phyloP scores from a whole-genome alignment of 768 basidiomycete genomes.

The Psilocybe cubensis region DNA sequence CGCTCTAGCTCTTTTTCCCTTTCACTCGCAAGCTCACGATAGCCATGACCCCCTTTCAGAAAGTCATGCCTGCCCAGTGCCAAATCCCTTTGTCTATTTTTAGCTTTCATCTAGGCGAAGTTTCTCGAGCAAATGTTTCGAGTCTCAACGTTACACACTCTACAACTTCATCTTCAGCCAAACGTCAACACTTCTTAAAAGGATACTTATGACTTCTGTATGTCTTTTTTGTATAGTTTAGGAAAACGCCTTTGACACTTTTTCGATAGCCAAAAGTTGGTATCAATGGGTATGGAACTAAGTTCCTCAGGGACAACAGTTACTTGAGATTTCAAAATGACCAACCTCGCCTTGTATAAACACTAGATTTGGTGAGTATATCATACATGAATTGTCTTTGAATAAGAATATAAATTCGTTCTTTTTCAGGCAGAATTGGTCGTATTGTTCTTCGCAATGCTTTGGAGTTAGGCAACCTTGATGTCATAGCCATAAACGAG shows the following conservation, averaged over 20 bases:
- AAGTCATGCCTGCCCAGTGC: no score
- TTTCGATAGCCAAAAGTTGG: constrained; percentile 3
- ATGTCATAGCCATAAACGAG: constrained; percentile 92
- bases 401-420: constrained; percentile 1
- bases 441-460: constrained; percentile 95
- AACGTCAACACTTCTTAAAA: no score
- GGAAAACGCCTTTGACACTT: not conserved
- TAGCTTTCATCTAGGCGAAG: no score
- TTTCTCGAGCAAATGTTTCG: no score
- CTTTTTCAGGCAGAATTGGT: constrained; percentile 83
- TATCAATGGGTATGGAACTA: constrained; percentile 7
- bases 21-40: no score
- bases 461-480: constrained; percentile 63
- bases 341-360: not conserved
- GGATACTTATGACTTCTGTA: not conserved
- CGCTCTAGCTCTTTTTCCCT: no score
- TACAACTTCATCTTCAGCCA: no score
- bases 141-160: no score
- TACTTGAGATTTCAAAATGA: not conserved
- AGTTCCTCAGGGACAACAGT: not conserved
- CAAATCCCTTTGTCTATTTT: no score
- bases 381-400: not conserved
- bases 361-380: constrained; percentile 67
- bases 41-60: no score
- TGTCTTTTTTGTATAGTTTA: not conserved